Percentiles rank a stretch among this genome's conserved stretches.
Evolutionary conservation across 768 basidiomycete genomes (phyloP).

Genomic region (Amanita rimosa): DNA sequence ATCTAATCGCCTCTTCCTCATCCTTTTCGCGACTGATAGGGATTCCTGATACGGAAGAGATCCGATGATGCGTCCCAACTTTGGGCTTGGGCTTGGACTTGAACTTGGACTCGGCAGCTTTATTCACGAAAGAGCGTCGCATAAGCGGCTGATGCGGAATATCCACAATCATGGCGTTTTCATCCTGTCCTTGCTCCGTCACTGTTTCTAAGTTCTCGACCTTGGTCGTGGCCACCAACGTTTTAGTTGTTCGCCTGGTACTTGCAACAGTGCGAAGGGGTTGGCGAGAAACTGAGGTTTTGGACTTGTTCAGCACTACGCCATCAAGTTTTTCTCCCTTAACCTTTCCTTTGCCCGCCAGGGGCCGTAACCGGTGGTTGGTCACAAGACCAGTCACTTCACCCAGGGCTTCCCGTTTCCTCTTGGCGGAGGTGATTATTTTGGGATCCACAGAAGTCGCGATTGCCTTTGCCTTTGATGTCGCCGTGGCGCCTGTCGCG

Average conservation of each 20-base stretch:
- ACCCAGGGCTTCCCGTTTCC: constrained; percentile 72
- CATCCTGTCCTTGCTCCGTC: constrained; percentile 26
- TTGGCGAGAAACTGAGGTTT: constrained; percentile 32
- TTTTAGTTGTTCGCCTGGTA: constrained; percentile 26
- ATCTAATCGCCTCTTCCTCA: constrained; percentile 47
- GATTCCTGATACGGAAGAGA: constrained; percentile 13
- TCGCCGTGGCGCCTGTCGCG: constrained; percentile 36
- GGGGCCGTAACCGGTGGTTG: constrained; percentile 34
- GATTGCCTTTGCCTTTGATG: constrained; percentile 41
- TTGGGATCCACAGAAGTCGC: constrained; percentile 26
- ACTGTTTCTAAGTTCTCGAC: constrained; percentile 13
- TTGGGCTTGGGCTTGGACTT: constrained; percentile 15
- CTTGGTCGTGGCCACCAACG: constrained; percentile 14
- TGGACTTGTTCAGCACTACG: constrained; percentile 45
- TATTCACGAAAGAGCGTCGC: constrained; percentile 18
- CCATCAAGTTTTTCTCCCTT: constrained; percentile 49
- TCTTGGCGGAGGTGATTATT: constrained; percentile 44
- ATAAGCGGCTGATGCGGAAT: constrained; percentile 26
- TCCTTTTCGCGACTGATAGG: constrained; percentile 24
- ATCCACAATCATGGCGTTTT: constrained; percentile 48
- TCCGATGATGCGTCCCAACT: constrained; percentile 17
- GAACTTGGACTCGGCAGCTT: constrained; percentile 7
- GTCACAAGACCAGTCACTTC: constrained; percentile 45
- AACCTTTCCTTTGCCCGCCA: constrained; percentile 40
- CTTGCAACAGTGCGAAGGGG: constrained; percentile 43